These are phyloP conservation scores for Royoungia palumana DNA, from an alignment of 768 basidiomycete genomes.

Conservation along the genomic window DNA sequence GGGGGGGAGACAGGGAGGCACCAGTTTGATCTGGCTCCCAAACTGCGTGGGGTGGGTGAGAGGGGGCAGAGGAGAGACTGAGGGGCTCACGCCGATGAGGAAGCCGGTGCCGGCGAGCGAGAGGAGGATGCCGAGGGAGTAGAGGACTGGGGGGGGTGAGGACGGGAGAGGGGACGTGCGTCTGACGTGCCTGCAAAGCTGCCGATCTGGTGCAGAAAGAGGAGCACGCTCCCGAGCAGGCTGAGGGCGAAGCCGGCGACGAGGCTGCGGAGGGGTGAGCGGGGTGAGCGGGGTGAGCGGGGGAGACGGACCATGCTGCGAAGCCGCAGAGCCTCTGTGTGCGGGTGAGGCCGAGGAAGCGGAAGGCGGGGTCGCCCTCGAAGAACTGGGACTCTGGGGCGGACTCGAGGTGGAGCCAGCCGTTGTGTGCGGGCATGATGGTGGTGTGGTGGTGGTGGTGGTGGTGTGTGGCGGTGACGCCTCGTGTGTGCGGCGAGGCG, in stretches of 20 bases:
- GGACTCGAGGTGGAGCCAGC: constrained; percentile 84
- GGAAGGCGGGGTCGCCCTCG: constrained; percentile 87
- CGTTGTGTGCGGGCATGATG: constrained; percentile 53
- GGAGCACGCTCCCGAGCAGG: constrained; percentile 70
- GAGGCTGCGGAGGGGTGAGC: constrained; percentile 44
- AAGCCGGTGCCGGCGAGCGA: constrained; percentile 88
- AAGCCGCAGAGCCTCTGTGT: constrained; percentile 87
- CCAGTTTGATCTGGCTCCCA: constrained; percentile 75
- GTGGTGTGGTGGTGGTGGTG: neutral
- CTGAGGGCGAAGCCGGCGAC: constrained; percentile 75
- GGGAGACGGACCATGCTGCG: constrained; percentile 60
- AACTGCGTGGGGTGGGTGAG: constrained; percentile 46
- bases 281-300: neutral
- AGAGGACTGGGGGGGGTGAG: constrained; percentile 55
- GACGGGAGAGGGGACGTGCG: constrained; percentile 1
- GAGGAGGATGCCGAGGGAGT: constrained; percentile 76
- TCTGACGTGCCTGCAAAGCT: constrained; percentile 69
- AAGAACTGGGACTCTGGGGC: constrained; percentile 81
- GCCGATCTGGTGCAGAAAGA: constrained; percentile 66
- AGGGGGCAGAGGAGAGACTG: neutral
- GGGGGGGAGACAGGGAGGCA: constrained; percentile 29
- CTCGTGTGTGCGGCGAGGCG: constrained; percentile 32
- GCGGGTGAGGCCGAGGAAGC: constrained; percentile 70
- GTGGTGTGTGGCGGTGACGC: constrained; percentile 9
- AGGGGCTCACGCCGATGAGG: constrained; percentile 74